Base-by-base conservation (phyloP, 2,329 filamentous ascomycete genomes). In the Hansfordia pulvinata region DNA sequence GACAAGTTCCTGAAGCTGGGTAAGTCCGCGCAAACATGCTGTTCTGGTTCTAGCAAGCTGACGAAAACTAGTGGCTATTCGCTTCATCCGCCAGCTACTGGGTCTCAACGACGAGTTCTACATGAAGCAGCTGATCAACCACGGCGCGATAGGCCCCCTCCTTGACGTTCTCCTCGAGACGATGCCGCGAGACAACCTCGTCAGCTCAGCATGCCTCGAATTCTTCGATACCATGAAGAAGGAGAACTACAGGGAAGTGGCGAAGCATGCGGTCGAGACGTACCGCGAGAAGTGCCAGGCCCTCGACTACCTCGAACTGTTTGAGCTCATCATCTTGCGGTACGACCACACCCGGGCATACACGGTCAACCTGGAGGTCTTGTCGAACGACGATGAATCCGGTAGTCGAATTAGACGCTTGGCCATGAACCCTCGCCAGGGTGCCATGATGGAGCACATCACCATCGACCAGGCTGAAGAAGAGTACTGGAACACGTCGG, bases 1-100 rank as follows among this genome's bases (percentile, higher is more conserved):
- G 83, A 96, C 53, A 96, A 96, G 58, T 86, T 93, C 48, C 58
- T 98, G 36, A 86, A 88, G 53, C 69, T 98, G 22, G 81, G 81
- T 86, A 58, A 53, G 76, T 57, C 19, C 8, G 16, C 15, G 8
- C 2, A 6, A 15, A 30, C 29, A 32, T 42, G 33, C 43, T 18
- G 9, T 14, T 11, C 15, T 19, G 17, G 6, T 12, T 15, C 24
- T 15, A 10, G 17, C 17, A 12, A 14, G 13, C 5, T 22, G 14
- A n/a, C 22, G 5, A 16, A 30, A 25, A 17, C 4, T 30, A 86
- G 82, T 84, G 41, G 83, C 86, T 5, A 69, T 98, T 38, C 90
- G 93, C 47, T 94, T 93, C 56, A 88, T 96, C 58, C 80, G 88
- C 18, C 82, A 81, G 23, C 70, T 93, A 33, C 69, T 94, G 31